Evolutionary conservation across 2,329 filamentous ascomycete species (phyloP), one percentile per base, ranked within the genome.

Genomic region (Hymenoscyphus fraxineus): DNA sequence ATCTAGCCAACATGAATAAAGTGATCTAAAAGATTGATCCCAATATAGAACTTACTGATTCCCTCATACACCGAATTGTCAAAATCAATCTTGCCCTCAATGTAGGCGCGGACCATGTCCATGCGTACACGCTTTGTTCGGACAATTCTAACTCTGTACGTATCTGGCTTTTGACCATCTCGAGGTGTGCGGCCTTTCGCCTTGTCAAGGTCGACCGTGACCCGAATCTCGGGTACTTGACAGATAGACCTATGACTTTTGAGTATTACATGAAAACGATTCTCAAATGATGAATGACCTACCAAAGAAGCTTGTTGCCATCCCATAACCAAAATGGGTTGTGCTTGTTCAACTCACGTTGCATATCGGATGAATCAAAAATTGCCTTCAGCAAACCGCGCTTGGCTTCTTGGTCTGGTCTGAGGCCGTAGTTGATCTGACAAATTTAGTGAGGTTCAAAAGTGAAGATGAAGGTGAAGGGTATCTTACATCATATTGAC

Each of bases 241-340:
- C 82, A 68, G 22, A 77, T 72, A 31, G 64, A 69, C 69, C 73
- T 73, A 13, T 38, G n/a, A 56, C 19, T 39, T 71, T 60, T 70
- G 58, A 35, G 57, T 51, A 19, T 32, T 31, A n/a, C 10, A 12
- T 2, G 40, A n/a, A 12, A 27, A 47, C 13, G 15, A 41, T 7
- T 35, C 27, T 27, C 27, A 10, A 44, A 64, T 47, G 38, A 66
- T 66, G 19, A 58, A 19, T 6, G 15, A 76, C 80, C 72, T 80
- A 90, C 94, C 95, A 99, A 16, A 92, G 93, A 58, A 99, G 82
- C 76, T 89, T 92, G 72, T 89, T 88, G 35, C 92, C 91, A 78
- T 98, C 93, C 71, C 87, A 93, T 63, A 97, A 84, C 84, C 89
- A 92, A 1, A 61, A 22, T 12, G 19, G n/a, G 22, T 19, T 22